phyloP scores from a whole-genome alignment of 371 early-diverging fungal genomes.

The Neoconidiobolus thromboides region DNA sequence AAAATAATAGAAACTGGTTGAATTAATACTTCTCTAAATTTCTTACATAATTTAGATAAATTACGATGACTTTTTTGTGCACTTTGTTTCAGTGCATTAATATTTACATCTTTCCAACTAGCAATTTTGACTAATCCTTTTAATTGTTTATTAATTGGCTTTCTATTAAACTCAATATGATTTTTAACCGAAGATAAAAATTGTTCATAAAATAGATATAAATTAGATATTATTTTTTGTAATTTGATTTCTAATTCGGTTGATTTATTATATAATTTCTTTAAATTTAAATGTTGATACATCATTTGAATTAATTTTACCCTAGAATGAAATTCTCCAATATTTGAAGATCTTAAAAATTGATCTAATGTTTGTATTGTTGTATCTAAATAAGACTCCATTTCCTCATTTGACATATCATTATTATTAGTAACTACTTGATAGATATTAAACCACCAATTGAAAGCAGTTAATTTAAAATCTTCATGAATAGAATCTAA shows the following conservation, averaged over 20 bases:
- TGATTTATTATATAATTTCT: conserved; percentile 11
- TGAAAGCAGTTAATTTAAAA: conserved; percentile 33
- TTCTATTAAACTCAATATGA: conserved; percentile 30
- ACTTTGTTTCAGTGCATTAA: conserved; percentile 77
- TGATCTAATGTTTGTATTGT: conserved; percentile 16
- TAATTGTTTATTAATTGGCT: conserved; percentile 73
- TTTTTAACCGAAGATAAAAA: conserved; percentile 34
- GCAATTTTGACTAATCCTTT: conserved; percentile 86
- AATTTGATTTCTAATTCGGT: conserved; percentile 6
- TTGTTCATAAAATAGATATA: conserved; percentile 57
- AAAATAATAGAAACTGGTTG: conserved; percentile 22
- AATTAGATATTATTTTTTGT: conserved; percentile 20
- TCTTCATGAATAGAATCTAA: conserved; percentile 60
- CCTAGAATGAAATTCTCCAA: conserved; percentile 69
- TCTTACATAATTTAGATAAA: conserved; percentile 70
- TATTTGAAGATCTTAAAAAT: conserved; percentile 53
- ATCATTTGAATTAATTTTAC: conserved; percentile 57
- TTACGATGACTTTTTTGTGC: conserved; percentile 80
- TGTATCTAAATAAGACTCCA: conserved; percentile 2
- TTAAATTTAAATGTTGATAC: conserved; percentile 32
- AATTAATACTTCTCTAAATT: conserved; percentile 57
- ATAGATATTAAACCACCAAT: conserved; percentile 83
- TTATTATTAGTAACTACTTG: conserved; percentile 18
- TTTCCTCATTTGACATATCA: conserved; percentile 12
- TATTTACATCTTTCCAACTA: conserved; percentile 91